phyloP scores from a whole-genome alignment of 371 early-diverging fungal genomes.

The Mucor circinelloides region DNA sequence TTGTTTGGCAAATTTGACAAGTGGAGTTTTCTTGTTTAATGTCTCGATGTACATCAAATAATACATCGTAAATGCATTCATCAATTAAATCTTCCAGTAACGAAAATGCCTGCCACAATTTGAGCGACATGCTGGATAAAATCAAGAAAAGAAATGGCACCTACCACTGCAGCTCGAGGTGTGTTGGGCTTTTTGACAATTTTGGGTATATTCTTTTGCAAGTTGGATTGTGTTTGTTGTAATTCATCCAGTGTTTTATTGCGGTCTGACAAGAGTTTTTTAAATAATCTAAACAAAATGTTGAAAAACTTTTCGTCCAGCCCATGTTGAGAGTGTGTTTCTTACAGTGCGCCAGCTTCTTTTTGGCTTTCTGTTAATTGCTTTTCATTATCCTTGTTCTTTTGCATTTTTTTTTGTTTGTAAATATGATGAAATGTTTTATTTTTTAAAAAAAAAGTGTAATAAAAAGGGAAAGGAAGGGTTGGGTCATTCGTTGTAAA shows the following conservation, averaged over 20 bases:
- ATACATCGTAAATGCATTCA: conserved; percentile 68
- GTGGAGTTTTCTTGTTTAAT: conserved; percentile 52
- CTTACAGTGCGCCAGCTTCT: conserved; percentile 14
- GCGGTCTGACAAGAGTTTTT: conserved; percentile 39
- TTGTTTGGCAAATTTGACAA: conserved; percentile 75
- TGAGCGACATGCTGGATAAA: not conserved
- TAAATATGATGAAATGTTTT: not conserved
- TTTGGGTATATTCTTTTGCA: conserved; percentile 32
- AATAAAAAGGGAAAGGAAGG: not conserved
- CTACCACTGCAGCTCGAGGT: conserved; percentile 38
- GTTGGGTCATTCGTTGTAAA: too few relatives aligned
- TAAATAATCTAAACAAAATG: conserved; percentile 28
- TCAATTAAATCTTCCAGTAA: conserved; percentile 61
- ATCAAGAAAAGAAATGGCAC: not conserved
- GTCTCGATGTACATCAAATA: conserved; percentile 69
- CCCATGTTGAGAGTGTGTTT: not conserved
- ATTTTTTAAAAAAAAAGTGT: not conserved
- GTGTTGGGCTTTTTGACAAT: conserved; percentile 12
- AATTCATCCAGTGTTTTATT: conserved; percentile 44
- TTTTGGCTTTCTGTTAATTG: conserved; percentile 12
- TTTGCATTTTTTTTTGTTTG: conserved; percentile 3
- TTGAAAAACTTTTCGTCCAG: not conserved
- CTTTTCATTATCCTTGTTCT: conserved; percentile 5
- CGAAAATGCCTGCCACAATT: conserved; percentile 37
- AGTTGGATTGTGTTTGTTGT: conserved; percentile 35